phyloP scores from a whole-genome alignment of 2,329 filamentous ascomycete genomes.

The Pseudocercospora pini-densiflorae region DNA sequence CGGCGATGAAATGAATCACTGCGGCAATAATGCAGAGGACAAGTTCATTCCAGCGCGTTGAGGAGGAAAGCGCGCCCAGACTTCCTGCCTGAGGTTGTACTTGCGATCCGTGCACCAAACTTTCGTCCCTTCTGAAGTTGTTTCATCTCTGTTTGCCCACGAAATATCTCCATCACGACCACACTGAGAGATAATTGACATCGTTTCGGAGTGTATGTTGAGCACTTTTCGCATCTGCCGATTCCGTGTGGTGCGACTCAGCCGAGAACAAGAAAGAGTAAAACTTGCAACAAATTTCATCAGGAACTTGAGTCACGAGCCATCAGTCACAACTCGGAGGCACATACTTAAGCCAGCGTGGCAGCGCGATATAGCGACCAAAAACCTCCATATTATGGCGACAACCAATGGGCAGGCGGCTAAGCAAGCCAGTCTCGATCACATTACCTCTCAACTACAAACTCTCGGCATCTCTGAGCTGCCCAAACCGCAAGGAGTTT shows the following conservation, averaged over 20 bases:
- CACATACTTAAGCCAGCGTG: conserved; percentile 5
- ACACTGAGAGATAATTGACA: not conserved
- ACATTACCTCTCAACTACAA: conserved; percentile 38
- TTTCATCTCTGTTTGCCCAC: not conserved
- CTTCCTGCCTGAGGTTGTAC: not conserved
- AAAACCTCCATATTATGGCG: conserved; percentile 24
- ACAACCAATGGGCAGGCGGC: conserved; percentile 24
- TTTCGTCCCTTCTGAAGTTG: not conserved
- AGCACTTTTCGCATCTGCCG: conserved; percentile 8
- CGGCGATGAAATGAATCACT: not conserved
- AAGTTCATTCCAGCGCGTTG: not conserved
- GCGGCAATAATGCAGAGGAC: not conserved
- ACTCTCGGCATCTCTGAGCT: conserved; percentile 36
- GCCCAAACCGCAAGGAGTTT: conserved; percentile 34
- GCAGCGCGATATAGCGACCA: not conserved
- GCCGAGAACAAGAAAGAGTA: not conserved
- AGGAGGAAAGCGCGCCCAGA: not conserved
- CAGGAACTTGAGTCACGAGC: conserved; percentile 20
- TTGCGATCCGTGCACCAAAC: not conserved
- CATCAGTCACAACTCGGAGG: conserved; percentile 18
- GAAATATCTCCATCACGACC: not conserved
- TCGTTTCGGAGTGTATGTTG: conserved; percentile 21
- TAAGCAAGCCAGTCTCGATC: conserved; percentile 24
- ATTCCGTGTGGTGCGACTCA: conserved; percentile 14
- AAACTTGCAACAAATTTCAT: conserved; percentile 17